phyloP scores from a whole-genome alignment of 108 stramenopile genomes.

The Asterionellopsis glacialis region DNA sequence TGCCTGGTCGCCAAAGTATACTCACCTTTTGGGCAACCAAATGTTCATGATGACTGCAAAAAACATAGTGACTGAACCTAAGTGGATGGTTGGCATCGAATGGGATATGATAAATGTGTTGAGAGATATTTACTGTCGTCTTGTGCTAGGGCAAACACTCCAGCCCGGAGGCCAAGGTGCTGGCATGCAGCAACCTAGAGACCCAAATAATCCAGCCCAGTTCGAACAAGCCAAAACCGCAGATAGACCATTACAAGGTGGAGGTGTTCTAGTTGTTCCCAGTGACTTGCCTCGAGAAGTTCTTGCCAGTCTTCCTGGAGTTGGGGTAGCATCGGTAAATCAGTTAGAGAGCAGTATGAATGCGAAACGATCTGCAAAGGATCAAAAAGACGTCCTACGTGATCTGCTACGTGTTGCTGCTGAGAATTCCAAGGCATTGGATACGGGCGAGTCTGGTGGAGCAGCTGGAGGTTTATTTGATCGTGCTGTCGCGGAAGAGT shows the following conservation, averaged over 20 bases:
- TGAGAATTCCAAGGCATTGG: constrained; percentile 36
- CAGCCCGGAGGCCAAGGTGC: constrained; percentile 87
- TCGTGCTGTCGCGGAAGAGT: constrained; percentile 61
- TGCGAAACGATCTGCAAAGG: constrained; percentile 77
- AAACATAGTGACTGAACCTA: constrained; percentile 78
- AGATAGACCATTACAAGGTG: constrained; percentile 71
- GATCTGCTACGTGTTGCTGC: constrained; percentile 74
- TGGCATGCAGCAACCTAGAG: constrained; percentile 51
- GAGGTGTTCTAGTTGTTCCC: constrained; percentile 71
- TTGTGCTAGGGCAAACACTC: constrained; percentile 76
- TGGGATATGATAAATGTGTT: constrained; percentile 90
- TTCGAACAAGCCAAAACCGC: constrained; percentile 82
- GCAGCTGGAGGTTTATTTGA: constrained; percentile 37
- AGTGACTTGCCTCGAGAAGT: constrained; percentile 70
- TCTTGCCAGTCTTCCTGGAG: constrained; percentile 60
- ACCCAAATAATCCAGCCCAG: constrained; percentile 13
- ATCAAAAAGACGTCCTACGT: constrained; percentile 79
- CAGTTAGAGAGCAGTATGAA: constrained; percentile 54
- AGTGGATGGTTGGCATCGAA: constrained; percentile 91
- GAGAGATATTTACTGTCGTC: constrained; percentile 82
- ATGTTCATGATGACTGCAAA: constrained; percentile 70
- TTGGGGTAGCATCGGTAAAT: constrained; percentile 39
- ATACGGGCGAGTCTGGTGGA: constrained; percentile 16
- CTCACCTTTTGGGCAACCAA: constrained; percentile 59
- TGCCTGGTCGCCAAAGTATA: constrained; percentile 78